A percentile compares a stretch with the other conserved stretches of the same genome.
phyloP scores from a whole-genome alignment of 305 asterid species.

The Fraxinus albicans region DNA sequence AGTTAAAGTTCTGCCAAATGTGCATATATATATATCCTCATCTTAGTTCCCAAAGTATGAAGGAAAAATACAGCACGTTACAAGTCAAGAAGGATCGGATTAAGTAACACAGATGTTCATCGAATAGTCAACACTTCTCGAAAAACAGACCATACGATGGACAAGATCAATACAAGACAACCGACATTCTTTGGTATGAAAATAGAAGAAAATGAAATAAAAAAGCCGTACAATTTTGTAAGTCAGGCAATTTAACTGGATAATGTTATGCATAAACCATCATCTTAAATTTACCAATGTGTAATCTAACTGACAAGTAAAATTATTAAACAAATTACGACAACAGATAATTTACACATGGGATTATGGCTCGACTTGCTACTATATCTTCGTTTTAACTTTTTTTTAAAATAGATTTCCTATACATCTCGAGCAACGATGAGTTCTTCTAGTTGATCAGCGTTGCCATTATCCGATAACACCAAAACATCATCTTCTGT shows the following conservation, averaged over 20 bases:
- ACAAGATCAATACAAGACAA: no score
- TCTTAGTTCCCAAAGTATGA: not conserved
- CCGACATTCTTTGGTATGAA: not conserved
- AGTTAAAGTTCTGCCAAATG: no score
- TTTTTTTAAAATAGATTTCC: constrained; percentile 20
- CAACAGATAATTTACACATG: constrained; percentile 21
- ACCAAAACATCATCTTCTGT: constrained; percentile 66
- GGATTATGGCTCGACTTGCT: not conserved
- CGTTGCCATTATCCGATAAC: constrained; percentile 41
- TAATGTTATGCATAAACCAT: not conserved
- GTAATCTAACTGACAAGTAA: not conserved
- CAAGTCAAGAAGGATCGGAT: not conserved
- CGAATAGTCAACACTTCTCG: no score
- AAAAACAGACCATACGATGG: no score
- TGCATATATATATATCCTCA: not conserved
- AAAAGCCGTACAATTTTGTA: not conserved
- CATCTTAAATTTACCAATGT: not conserved
- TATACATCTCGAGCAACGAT: constrained; percentile 67
- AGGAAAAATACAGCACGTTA: not conserved
- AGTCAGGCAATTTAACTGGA: not conserved
- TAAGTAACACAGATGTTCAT: not conserved
- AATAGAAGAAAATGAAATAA: no score
- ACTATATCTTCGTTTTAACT: constrained; percentile 6
- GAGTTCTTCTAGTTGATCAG: constrained; percentile 51
- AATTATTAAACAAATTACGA: constrained; percentile 2